Conservation (phyloP, 805 yeast genomes). For the Schwanniomyces occidentalis region DNA sequence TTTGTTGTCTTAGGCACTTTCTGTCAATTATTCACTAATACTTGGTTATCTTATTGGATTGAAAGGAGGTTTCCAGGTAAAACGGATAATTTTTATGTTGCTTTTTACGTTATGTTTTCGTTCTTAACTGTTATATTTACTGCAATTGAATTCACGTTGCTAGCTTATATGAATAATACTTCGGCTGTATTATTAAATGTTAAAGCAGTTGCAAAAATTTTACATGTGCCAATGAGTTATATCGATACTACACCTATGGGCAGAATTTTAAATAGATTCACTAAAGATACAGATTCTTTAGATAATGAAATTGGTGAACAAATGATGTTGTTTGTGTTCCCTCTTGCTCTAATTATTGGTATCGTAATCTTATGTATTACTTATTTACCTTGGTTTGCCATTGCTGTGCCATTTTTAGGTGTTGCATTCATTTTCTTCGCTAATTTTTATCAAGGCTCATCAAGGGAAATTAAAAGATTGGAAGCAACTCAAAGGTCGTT, state of each 20-base stretch:
- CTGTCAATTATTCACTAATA: slow-evolving; percentile 43
- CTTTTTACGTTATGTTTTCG: slow-evolving; percentile 35
- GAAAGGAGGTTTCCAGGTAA: slow-evolving; percentile 29
- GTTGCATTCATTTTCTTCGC: slow-evolving; percentile 37
- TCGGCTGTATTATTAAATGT: slow-evolving; percentile 38
- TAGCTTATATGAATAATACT: slow-evolving; percentile 42
- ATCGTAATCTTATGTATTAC: slow-evolving; percentile 46
- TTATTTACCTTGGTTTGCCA: slow-evolving; percentile 55
- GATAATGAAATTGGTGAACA: slow-evolving; percentile 48
- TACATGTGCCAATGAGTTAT: slow-evolving; percentile 45
- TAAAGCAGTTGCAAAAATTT: slow-evolving; percentile 35
- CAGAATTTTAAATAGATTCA: slow-evolving; percentile 44
- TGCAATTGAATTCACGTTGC: slow-evolving; percentile 39
- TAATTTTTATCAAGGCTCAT: slow-evolving; percentile 49
- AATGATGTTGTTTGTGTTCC: slow-evolving; percentile 40
- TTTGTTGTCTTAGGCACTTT: slow-evolving; percentile 37
- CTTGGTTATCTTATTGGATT: slow-evolving; percentile 47
- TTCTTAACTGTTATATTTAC: slow-evolving; percentile 39
- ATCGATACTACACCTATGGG: slow-evolving; percentile 47
- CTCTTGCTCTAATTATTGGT: slow-evolving; percentile 40
- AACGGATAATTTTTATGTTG: slow-evolving; percentile 34
- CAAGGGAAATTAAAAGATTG: slow-evolving; percentile 49
- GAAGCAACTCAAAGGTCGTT: slow-evolving; percentile 50
- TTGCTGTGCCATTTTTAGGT: slow-evolving; percentile 53
- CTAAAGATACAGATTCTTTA: slow-evolving; percentile 47